phyloP scores from a whole-genome alignment of 2,329 filamentous ascomycete genomes.

The Cladophialophora psammophila region DNA sequence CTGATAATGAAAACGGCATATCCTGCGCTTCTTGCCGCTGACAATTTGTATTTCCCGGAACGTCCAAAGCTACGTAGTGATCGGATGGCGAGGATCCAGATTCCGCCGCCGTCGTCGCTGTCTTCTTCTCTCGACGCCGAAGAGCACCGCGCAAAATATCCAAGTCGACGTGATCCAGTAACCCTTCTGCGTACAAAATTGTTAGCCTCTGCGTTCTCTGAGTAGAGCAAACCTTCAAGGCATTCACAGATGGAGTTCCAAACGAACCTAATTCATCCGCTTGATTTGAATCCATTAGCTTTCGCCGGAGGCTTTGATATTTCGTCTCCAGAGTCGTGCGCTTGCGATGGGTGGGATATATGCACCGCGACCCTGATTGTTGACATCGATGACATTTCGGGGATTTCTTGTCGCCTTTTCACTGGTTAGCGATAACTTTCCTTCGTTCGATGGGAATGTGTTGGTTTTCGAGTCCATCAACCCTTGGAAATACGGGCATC shows the following conservation, averaged over 20 bases:
- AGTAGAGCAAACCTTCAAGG: background rate
- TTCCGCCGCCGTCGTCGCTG: background rate
- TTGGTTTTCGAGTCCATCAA: background rate
- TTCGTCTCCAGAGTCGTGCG: slow-evolving; percentile 7
- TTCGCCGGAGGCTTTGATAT: slow-evolving; percentile 10
- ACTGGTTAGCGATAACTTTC: background rate
- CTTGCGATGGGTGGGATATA: slow-evolving; percentile 5
- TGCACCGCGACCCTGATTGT: background rate
- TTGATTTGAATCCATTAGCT: slow-evolving; percentile 5
- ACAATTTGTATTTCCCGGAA: background rate
- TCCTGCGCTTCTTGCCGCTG: background rate
- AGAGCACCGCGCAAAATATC: slow-evolving; percentile 2
- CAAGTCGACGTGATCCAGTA: slow-evolving; percentile 4
- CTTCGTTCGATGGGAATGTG: background rate
- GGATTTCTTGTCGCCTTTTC: slow-evolving; percentile 8
- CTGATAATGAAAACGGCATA: background rate
- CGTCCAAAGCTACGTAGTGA: background rate
- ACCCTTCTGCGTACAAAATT: background rate
- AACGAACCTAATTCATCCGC: background rate
- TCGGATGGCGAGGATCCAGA: background rate
- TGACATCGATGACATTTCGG: slow-evolving; percentile 8
- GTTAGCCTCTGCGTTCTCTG: background rate
- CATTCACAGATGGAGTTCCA: background rate
- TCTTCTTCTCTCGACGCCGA: background rate
- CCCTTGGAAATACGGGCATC: background rate